A percentile compares a stretch with the other conserved stretches of the same genome.
Conservation (phyloP, 805 yeast species). For the Groenewaldozyma salmanticensis region DNA sequence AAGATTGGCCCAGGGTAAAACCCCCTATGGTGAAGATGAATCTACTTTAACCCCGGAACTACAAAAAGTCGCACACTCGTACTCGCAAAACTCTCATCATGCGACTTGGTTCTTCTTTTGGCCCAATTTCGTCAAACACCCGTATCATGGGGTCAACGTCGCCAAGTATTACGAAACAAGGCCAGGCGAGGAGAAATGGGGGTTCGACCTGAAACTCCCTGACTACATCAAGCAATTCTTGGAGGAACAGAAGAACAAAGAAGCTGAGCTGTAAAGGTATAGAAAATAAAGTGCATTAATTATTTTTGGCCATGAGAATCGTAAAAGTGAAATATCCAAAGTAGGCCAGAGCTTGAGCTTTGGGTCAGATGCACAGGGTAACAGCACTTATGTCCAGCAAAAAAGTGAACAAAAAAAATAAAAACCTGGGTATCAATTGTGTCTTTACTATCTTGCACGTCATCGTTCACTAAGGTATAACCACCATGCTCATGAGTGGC, state of each 20-base stretch:
- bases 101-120: constrained; percentile 58
- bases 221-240: background rate
- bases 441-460: no score
- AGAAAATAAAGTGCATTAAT: background rate
- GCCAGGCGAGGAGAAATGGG: constrained; percentile 52
- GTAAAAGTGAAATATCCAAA: no score
- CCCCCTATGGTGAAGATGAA: constrained; percentile 49
- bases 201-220: constrained; percentile 25
- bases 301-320: no score
- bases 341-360: no score
- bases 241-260: background rate
- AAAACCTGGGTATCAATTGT: no score
- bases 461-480: no score
- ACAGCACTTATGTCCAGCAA: no score
- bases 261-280: background rate
- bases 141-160: constrained; percentile 70
- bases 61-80: constrained; percentile 67
- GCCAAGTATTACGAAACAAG: constrained; percentile 40
- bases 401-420: no score
- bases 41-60: constrained; percentile 57
- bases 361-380: no score
- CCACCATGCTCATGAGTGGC: no score
- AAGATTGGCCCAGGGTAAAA: constrained; percentile 51
- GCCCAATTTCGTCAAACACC: constrained; percentile 76
- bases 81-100: constrained; percentile 62